Conservation (phyloP, 371 early-diverging fungal species). For the Lichtheimia hyalospora region DNA sequence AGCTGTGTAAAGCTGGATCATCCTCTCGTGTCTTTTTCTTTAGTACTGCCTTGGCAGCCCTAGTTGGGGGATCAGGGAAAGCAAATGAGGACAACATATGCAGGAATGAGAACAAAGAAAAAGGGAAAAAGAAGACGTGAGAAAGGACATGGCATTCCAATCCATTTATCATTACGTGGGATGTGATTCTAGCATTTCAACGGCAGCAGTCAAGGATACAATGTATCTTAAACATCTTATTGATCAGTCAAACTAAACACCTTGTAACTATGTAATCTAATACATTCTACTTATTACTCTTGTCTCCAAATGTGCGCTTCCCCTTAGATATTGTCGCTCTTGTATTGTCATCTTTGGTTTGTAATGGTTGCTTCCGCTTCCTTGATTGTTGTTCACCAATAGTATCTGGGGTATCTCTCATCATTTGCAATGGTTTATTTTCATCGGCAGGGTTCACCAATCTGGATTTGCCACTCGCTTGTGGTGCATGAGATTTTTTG, state of each 20-base stretch:
- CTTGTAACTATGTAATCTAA: no score
- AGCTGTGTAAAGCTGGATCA: background rate
- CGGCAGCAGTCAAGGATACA: conserved; percentile 8
- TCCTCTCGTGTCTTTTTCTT: conserved; percentile 1
- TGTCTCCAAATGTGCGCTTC: no score
- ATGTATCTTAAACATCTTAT: background rate
- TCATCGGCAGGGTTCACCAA: no score
- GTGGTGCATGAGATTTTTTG: no score
- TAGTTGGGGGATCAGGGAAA: conserved; percentile 11
- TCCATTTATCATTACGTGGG: background rate
- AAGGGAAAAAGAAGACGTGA: background rate
- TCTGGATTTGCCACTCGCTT: no score
- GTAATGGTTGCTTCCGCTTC: no score
- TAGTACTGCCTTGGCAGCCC: background rate
- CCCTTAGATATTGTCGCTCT: no score
- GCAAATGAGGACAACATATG: conserved; percentile 15
- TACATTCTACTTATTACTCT: no score
- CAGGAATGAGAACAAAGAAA: background rate
- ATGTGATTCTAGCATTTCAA: conserved; percentile 1
- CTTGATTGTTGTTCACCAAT: no score
- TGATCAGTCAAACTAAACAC: background rate
- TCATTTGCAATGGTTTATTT: no score
- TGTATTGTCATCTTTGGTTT: no score
- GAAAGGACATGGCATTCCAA: background rate
- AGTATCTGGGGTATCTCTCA: no score